Evolutionary conservation across 1,284 basidiomycete genomes (phyloP).

Genomic region (Leccinum angustisporum): DNA sequence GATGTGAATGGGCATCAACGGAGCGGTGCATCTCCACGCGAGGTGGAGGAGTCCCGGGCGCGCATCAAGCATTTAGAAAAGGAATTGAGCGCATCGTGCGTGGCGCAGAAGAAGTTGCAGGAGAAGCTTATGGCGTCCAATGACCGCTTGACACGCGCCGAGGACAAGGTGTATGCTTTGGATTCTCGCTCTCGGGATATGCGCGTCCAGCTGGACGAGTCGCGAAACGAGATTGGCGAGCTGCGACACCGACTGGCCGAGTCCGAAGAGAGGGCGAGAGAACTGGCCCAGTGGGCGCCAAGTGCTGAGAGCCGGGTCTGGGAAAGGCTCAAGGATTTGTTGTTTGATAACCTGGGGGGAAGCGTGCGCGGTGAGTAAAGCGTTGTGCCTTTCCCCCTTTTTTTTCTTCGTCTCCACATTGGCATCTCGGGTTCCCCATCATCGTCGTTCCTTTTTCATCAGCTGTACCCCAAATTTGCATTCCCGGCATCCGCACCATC

Average conservation of each 20-base stretch:
- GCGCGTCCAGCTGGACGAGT: conserved; percentile 16
- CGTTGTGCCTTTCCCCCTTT: neutral
- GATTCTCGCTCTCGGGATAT: conserved; percentile 24
- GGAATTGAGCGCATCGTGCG: conserved; percentile 19
- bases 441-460: conserved; percentile 8
- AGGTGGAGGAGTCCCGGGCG: neutral
- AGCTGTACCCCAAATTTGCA: conserved; percentile 21
- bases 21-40: conserved; percentile 1
- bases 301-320: conserved; percentile 26
- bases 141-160: conserved; percentile 15
- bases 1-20: neutral
- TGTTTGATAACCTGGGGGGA: conserved; percentile 30
- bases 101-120: conserved; percentile 16
- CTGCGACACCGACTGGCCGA: conserved; percentile 26
- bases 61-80: conserved; percentile 26
- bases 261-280: conserved; percentile 26
- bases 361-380: conserved; percentile 24
- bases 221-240: conserved; percentile 21
- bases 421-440: conserved; percentile 2
- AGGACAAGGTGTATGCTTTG: conserved; percentile 17
- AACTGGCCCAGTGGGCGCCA: conserved; percentile 14
- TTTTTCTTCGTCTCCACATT: conserved; percentile 8
- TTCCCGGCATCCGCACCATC: conserved; percentile 25
- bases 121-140: conserved; percentile 21
- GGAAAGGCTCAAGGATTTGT: conserved; percentile 32